Evolutionary conservation across 192 early-diverging fungal species (phyloP), one percentile per base, ranked within the genome.

Genomic region (Funneliformis geosporum): DNA sequence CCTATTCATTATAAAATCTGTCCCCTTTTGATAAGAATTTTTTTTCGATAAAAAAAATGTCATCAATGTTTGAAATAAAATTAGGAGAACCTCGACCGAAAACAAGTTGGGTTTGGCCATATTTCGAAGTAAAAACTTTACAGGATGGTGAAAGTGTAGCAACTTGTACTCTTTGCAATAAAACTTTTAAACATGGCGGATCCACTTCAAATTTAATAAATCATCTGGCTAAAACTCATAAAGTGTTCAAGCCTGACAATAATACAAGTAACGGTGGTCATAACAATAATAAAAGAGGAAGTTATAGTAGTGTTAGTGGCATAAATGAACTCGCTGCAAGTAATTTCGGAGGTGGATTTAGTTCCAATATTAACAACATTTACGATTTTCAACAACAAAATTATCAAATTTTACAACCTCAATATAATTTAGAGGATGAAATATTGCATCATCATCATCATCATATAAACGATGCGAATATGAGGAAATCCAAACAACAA

Each of bases 91-190:
- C 65, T 10, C 25, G 65, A 25, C 65, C 65, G 25, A 67, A 67
- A 67, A 67, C 65, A 33, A 33, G 27, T 33, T 67, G 65, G 65
- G 65, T 67, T 1, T 67, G 65, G 65, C 65, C 65, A 33, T 67
- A 67, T 67, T 67, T 67, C 25, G 65, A 67, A 33, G 65, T 67
- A 14, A 67, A 67, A 28, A 67, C 65, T 67, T 67, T 67, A 67
- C 65, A 27, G 12, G 65, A 67, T 67, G 65, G 65, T 7, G 65
- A 67, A 67, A 27, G 27, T 39, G 27, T 67, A 10, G 65, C 65
- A 25, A 33, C 27, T 67, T 67, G 65, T 39, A 67, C 27, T 33
- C 14, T 39, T 33, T 67, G 65, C 25, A 39, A 39, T 27, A 67
- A 67, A 67, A 67, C 65, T 27, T 67, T 67, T 39, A 67, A 67